Percentiles rank a stretch among this genome's conserved stretches.
phyloP scores from a whole-genome alignment of 176 grass and related monocot genomes.

The Saccharum spontaneum region DNA sequence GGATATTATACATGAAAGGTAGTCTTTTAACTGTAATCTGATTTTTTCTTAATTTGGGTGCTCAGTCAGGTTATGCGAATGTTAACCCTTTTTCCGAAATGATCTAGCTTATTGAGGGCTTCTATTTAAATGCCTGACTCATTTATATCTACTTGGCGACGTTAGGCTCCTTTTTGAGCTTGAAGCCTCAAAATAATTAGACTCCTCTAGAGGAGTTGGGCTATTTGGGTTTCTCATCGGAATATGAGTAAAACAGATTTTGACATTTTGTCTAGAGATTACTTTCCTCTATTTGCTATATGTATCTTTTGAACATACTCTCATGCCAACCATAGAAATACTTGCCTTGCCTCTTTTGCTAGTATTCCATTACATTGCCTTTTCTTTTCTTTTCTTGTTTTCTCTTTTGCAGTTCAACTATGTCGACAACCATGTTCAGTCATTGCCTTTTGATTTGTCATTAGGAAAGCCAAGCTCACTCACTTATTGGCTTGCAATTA shows the following conservation, averaged over 20 bases:
- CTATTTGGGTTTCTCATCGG: background rate
- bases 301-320: background rate
- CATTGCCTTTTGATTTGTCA: background rate
- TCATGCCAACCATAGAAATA: background rate
- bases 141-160: background rate
- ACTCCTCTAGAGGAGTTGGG: background rate
- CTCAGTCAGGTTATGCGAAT: background rate
- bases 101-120: background rate
- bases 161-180: background rate
- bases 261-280: background rate
- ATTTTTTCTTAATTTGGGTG: slow-evolving; percentile 27
- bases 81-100: background rate
- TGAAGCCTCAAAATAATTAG: background rate
- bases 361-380: background rate
- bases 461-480: background rate
- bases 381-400: background rate
- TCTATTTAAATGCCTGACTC: background rate
- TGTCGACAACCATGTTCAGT: background rate
- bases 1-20: slow-evolving; percentile 47
- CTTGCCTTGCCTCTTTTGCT: background rate
- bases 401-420: background rate
- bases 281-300: background rate
- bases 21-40: background rate
- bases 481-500: background rate
- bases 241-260: background rate